Evolutionary conservation across 495 filamentous ascomycete genomes (phyloP), one percentile per base, ranked within the genome.

Genomic region (Friedmanniomyces endolithicus): DNA sequence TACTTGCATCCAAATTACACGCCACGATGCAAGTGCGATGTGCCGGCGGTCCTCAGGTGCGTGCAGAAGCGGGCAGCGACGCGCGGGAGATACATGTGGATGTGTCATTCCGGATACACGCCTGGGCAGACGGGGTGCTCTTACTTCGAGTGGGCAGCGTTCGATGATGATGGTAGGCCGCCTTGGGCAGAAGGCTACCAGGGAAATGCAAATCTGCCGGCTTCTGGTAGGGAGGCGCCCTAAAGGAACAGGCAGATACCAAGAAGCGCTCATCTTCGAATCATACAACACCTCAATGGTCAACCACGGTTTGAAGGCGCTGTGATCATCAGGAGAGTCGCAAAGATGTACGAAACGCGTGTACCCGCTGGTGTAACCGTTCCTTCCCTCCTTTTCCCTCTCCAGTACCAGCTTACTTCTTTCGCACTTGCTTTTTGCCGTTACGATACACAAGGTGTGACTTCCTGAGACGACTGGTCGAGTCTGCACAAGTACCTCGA

Each of bases 101-200:
- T 86, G 82, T 98, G 92, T 57, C 80, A 90, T 69, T 80, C 78
- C 7, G 82, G 84, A 2, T 87, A 81, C 62, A 75, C 80, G 14
- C 86, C 86, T 0, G 87, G 83, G 0, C 84, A 85, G 63, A 76
- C 87, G 52, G 79, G 80, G 55, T 95, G 89, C 59, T 72, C 75
- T 0, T 95, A 85, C 60, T 95, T 95, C 59, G 75, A 86, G 54
- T 97, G 90, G 90, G 90, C 86, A 0, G 78, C 84, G 53, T 95
- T 96, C 67, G 83, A 92, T 63, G 82, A 89, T 24, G 83, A 94
- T 68, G 90, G 90, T 29, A 78, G 86, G 65, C 87, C 88, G 0
- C 67, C 82, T 12, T 86, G 86, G 83, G 69, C 58, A 24, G 41
- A 57, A 7, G 58, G 51, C 1, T 61, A 61, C 53, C 53, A 57